Percentiles rank a stretch among this genome's conserved stretches.
Evolutionary conservation across 371 early-diverging fungal genomes (phyloP).

Genomic region (Funneliformis caledonium): DNA sequence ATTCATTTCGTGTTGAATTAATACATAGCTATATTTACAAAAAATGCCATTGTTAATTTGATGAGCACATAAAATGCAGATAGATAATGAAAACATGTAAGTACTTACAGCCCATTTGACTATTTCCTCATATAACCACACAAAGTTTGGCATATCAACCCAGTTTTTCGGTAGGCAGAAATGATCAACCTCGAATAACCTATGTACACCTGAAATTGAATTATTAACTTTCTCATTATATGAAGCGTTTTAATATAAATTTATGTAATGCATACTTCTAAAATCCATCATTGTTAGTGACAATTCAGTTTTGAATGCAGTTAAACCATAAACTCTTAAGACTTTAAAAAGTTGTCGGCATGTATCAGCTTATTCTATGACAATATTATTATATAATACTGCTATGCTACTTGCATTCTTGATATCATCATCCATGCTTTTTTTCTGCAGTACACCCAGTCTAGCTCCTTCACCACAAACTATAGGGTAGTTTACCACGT

Average conservation of each 20-base stretch:
- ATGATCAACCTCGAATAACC: conserved; percentile 38
- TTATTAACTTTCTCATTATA: conserved; percentile 17
- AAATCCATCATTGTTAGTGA: conserved; percentile 39
- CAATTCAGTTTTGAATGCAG: conserved; percentile 30
- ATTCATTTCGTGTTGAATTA: neutral
- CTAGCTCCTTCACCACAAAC: conserved; percentile 35
- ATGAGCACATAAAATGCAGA: neutral
- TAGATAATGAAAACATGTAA: neutral
- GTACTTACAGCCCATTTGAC: conserved; percentile 39
- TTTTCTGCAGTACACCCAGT: conserved; percentile 32
- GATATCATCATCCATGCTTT: conserved; percentile 36
- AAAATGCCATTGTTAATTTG: neutral
- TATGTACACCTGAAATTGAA: conserved; percentile 37
- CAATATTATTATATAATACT: conserved; percentile 36
- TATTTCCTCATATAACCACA: conserved; percentile 29
- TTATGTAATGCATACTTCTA: conserved; percentile 31
- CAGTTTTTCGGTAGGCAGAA: conserved; percentile 29
- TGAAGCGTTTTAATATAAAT: conserved; percentile 23
- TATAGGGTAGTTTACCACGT: conserved; percentile 37
- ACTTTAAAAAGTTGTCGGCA: conserved; percentile 30
- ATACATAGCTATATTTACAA: conserved; percentile 29
- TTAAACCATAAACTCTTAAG: conserved; percentile 34
- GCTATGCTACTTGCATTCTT: conserved; percentile 30
- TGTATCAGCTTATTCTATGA: conserved; percentile 32
- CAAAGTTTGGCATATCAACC: conserved; percentile 41